Percentiles rank a stretch among this genome's conserved stretches.
phyloP scores from a whole-genome alignment of 2,329 filamentous ascomycete species.

The Arthrinium phaeospermum region DNA sequence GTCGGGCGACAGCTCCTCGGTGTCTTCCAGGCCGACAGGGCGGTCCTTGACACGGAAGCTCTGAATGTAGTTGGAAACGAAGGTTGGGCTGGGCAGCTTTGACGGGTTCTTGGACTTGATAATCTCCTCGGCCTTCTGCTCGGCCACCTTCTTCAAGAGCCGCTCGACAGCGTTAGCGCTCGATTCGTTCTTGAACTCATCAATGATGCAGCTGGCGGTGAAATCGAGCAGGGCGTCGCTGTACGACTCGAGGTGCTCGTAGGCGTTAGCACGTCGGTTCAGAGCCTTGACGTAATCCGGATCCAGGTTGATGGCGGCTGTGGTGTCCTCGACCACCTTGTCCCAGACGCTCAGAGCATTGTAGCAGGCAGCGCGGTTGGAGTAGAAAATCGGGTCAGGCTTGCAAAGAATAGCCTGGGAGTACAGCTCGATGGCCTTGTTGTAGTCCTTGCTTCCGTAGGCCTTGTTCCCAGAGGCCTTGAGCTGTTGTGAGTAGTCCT shows the following conservation, averaged over 20 bases:
- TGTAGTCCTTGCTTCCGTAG: conserved; percentile 92
- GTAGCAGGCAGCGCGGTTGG: conserved; percentile 96
- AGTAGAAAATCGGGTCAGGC: conserved; percentile 97
- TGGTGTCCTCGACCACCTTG: conserved; percentile 96
- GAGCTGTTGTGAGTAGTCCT: conserved; percentile 86
- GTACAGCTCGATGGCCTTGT: conserved; percentile 92
- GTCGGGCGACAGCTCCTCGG: conserved; percentile 75
- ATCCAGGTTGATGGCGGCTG: conserved; percentile 90
- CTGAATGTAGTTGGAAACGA: conserved; percentile 98
- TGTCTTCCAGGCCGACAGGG: conserved; percentile 82
- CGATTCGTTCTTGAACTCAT: conserved; percentile 90
- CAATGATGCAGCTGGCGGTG: conserved; percentile 98
- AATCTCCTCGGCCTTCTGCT: conserved; percentile 91
- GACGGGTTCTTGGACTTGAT: conserved; percentile 80
- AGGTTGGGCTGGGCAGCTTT: conserved; percentile 92
- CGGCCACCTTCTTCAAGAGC: conserved; percentile 94
- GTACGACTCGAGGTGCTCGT: conserved; percentile 89
- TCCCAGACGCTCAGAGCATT: conserved; percentile 93
- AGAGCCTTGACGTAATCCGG: conserved; percentile 97
- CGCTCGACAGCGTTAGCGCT: conserved; percentile 91
- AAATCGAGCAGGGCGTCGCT: conserved; percentile 96
- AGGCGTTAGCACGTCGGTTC: conserved; percentile 94
- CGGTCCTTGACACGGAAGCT: conserved; percentile 88
- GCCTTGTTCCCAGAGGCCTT: conserved; percentile 97
- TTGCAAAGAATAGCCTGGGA: conserved; percentile 96